Percentiles rank a stretch among this genome's conserved stretches.
Conservation (phyloP, 139 green algal species). For the Chlorella sp. region DNA sequence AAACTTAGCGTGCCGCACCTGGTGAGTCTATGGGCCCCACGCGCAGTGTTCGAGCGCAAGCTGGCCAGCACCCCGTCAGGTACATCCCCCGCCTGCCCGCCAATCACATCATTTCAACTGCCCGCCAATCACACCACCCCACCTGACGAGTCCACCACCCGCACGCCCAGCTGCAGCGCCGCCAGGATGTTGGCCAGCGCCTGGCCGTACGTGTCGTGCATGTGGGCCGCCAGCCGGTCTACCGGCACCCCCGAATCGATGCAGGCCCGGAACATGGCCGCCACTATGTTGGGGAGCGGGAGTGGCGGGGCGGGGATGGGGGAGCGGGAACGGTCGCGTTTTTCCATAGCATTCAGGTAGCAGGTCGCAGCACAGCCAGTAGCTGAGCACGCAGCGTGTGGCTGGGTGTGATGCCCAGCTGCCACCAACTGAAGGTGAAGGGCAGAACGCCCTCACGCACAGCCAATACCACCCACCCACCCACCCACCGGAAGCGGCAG, state of each 20-base stretch:
- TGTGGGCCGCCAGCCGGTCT: conserved; percentile 81
- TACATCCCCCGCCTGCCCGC: no score
- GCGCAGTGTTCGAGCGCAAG: no score
- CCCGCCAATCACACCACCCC: no score
- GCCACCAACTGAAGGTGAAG: neutral
- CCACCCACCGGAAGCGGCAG: conserved; percentile 50
- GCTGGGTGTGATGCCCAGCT: neutral
- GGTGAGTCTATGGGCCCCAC: no score
- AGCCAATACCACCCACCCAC: neutral
- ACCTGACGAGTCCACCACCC: conserved; percentile 73
- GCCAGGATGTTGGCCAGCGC: conserved; percentile 91
- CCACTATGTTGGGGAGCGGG: conserved; percentile 45
- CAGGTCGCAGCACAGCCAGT: no score
- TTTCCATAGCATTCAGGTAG: no score
- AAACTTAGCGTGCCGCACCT: no score
- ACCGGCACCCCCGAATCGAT: conserved; percentile 48
- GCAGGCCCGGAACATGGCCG: conserved; percentile 72
- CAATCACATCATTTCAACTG: no score
- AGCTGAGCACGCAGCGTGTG: neutral
- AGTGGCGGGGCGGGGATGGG: neutral
- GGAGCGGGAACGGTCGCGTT: neutral
- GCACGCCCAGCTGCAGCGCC: conserved; percentile 77
- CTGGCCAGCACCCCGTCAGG: no score
- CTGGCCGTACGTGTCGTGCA: conserved; percentile 97
- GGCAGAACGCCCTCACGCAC: no score